Evolutionary conservation across 257 asterid species (phyloP), one percentile per base, ranked within the genome.

Genomic region (Marsdenia floribunda): DNA sequence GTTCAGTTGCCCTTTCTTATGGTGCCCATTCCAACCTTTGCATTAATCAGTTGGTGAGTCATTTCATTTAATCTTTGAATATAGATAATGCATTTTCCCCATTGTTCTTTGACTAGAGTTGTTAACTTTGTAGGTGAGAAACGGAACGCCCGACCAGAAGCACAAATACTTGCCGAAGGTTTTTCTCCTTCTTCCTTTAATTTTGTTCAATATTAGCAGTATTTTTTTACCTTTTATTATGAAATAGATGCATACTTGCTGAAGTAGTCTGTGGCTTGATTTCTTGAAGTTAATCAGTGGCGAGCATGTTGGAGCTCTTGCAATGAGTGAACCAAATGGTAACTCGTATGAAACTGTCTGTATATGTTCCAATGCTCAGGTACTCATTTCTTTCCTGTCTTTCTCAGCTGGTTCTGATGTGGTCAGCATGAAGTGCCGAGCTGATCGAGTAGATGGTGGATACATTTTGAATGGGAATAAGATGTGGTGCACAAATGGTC

Each of bases 401-500:
- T 75, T 73, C 68, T 78, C 82, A 95, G 99, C 99, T 82, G 99
- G 99, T 22, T 95, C 99, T 60, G 99, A 95, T 86, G 98, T 92
- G 52, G 90, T 92, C 76, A 85, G 96, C 89, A 95, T 95, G 99
- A 95, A 90, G 85, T 95, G 99, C 89, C 89, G 78, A 85, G 99
- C 99, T 80, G 98, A 90, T 65, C 91, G 87, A 81, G 77, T 83
- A 84, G 87, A 88, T 82, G 99, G 96, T 70, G 99, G 99, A 71
- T 95, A 88, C 80, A 75, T 92, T 83, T 83, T 95, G 37, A 95
- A 92, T 79, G 99, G 99, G 81, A 95, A 92, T 82, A 95, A 95
- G 84, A 95, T 95, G 99, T 95, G 98, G 99, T 95, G 99, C 90
- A 95, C 99, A 60, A 95, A 95, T 83, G 99, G 99, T 72, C 96